Evolutionary conservation across 345 rosid species (phyloP), one percentile per base, ranked within the genome.

Genomic region (Dovyalis caffra): DNA sequence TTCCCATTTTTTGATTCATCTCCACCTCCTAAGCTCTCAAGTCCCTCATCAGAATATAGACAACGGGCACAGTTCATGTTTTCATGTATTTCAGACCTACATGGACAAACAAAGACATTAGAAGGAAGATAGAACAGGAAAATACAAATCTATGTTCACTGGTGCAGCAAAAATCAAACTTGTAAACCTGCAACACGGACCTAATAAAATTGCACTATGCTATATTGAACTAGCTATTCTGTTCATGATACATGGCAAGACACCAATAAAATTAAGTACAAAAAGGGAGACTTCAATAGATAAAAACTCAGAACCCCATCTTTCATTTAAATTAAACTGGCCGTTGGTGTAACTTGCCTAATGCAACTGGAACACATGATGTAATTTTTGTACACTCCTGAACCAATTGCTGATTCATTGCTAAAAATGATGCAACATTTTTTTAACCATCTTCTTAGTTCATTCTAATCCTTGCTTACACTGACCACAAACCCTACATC

Each of bases 51-150:
- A 75, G 71, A 10, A 66, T 67, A 66, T 75, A 75, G 82, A 82
- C 97, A 94, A 73, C 98, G 90, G 64, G 29, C 68, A 81, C 97
- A 90, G 82, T 85, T 86, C 93, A 92, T 87, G 58, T 92, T 94
- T 73, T 86, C 94, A 83, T 94, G 98, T 79, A 92, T 92, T 83
- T 94, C 96, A 60, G 98, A 94, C 89, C 98, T 94, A 78, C 37
- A 67, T 16, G 40, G n/a, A 75, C 51, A 63, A 64, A 74, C 0
- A 25, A 28, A 28, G 32, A 61, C 2, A 8, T 61, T 61, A 18
- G 18, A 26, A 28, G 25, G 15, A 16, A 38, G 45, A 49, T 66
- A 43, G 56, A 68, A 35, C 26, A 14, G 3, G 51, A 76, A 4
- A 16, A 66, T 14, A 16, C n/a, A n/a, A n/a, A n/a, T n/a, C n/a